Conservation (phyloP, 768 basidiomycete genomes). For the Hygrocybe punicea region DNA sequence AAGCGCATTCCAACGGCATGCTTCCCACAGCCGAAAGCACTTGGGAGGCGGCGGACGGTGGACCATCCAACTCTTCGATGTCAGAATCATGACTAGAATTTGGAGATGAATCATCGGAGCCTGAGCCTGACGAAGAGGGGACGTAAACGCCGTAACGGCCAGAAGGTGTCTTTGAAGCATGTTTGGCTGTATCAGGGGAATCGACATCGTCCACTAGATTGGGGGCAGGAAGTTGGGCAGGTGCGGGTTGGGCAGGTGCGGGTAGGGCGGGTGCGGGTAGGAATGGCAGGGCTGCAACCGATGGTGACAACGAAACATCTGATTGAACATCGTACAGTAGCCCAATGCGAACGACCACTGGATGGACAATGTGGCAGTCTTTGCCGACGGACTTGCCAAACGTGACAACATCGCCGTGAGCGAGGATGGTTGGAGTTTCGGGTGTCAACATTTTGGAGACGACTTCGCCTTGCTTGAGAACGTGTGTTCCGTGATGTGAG, state of each 20-base stretch:
- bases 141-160: slow-evolving; percentile 62
- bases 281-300: neutral
- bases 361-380: slow-evolving; percentile 56
- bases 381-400: slow-evolving; percentile 75
- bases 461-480: slow-evolving; percentile 52
- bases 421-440: slow-evolving; percentile 53
- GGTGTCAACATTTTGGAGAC: slow-evolving; percentile 48
- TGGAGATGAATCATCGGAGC: slow-evolving; percentile 37
- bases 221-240: neutral
- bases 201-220: neutral
- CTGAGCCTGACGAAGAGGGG: slow-evolving; percentile 42
- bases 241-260: too few species aligned
- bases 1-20: neutral
- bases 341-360: slow-evolving; percentile 60
- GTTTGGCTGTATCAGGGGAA: neutral
- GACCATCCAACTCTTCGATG: slow-evolving; percentile 46
- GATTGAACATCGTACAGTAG: slow-evolving; percentile 38
- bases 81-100: slow-evolving; percentile 48
- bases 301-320: neutral
- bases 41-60: slow-evolving; percentile 18
- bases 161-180: slow-evolving; percentile 22
- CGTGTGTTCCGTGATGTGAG: slow-evolving; percentile 75
- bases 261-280: neutral
- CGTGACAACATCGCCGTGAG: slow-evolving; percentile 67
- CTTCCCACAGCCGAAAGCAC: slow-evolving; percentile 5